These are phyloP conservation scores for Asterionellopsis glacialis DNA, from an alignment of 108 stramenopile species.

Conservation along the genomic window DNA sequence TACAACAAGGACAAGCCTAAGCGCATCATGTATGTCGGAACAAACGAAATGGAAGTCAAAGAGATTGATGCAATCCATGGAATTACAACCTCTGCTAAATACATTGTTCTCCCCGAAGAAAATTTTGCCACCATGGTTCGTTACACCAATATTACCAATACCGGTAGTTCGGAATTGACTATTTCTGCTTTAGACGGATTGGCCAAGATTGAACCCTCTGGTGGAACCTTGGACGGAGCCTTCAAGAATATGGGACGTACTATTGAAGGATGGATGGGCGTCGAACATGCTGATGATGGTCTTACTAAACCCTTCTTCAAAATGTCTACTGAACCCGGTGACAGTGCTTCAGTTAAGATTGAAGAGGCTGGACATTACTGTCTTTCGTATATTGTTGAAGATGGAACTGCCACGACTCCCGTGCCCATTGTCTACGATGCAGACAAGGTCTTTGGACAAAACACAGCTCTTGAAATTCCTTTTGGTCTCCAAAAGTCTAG, in stretches of 20 bases:
- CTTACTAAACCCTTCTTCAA: slow-evolving; percentile 89
- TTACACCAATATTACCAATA: slow-evolving; percentile 82
- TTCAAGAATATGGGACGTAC: slow-evolving; percentile 93
- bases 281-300: slow-evolving; percentile 81
- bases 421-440: slow-evolving; percentile 92
- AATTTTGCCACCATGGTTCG: slow-evolving; percentile 85
- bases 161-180: slow-evolving; percentile 47
- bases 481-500: slow-evolving; percentile 42
- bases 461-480: slow-evolving; percentile 71
- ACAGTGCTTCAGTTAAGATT: slow-evolving; percentile 81
- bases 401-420: slow-evolving; percentile 28
- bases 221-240: slow-evolving; percentile 72
- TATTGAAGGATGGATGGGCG: slow-evolving; percentile 96
- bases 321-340: slow-evolving; percentile 84
- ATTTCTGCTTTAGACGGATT: slow-evolving; percentile 85
- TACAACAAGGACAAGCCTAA: slow-evolving; percentile 59
- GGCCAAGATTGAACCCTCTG: slow-evolving; percentile 84
- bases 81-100: slow-evolving; percentile 75
- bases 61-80: slow-evolving; percentile 76
- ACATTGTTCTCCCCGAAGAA: slow-evolving; percentile 87
- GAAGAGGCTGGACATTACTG: slow-evolving; percentile 91
- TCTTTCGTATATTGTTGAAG: slow-evolving; percentile 75
- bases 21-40: slow-evolving; percentile 87
- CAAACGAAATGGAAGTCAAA: slow-evolving; percentile 88
- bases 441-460: slow-evolving; percentile 81